phyloP scores from a whole-genome alignment of 495 filamentous ascomycete genomes.

The Penicillium cinerascens region DNA sequence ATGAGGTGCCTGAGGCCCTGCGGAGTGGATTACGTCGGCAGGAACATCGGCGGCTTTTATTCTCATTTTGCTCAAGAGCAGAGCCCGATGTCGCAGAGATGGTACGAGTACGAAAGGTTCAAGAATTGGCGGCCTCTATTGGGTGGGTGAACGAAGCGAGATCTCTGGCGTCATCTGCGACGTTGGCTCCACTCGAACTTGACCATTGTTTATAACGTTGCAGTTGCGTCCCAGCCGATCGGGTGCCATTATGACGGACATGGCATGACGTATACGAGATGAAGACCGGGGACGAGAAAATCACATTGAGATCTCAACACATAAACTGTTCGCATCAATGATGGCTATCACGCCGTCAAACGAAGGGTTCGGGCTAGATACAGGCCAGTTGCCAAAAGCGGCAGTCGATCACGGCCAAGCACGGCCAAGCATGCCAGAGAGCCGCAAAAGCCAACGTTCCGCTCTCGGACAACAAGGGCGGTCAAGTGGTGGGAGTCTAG shows the following conservation, averaged over 20 bases:
- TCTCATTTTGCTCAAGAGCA: background rate
- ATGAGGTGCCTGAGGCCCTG: no score
- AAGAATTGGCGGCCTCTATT: background rate
- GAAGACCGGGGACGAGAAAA: background rate
- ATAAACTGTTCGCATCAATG: background rate
- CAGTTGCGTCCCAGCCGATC: conserved; percentile 25
- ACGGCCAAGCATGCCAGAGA: background rate
- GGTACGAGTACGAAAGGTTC: background rate
- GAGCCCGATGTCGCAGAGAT: conserved; percentile 4
- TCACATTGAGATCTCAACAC: background rate
- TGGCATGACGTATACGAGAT: background rate
- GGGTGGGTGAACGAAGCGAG: background rate
- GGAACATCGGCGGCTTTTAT: background rate
- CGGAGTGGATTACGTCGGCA: background rate
- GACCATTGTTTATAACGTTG: conserved; percentile 27
- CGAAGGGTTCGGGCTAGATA: no score
- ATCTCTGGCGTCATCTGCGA: conserved; percentile 20
- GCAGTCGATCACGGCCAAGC: background rate
- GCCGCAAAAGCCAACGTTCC: conserved; percentile 14
- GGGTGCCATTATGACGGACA: background rate
- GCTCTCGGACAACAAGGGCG: conserved; percentile 20
- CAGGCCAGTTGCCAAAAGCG: background rate
- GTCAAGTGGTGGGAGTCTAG: conserved; percentile 8
- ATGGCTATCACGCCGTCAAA: no score
- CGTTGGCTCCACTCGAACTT: conserved; percentile 20